A percentile compares a stretch with the other conserved stretches of the same genome.
phyloP scores from a whole-genome alignment of 1,284 basidiomycete genomes.

The Inonotus obliquus region DNA sequence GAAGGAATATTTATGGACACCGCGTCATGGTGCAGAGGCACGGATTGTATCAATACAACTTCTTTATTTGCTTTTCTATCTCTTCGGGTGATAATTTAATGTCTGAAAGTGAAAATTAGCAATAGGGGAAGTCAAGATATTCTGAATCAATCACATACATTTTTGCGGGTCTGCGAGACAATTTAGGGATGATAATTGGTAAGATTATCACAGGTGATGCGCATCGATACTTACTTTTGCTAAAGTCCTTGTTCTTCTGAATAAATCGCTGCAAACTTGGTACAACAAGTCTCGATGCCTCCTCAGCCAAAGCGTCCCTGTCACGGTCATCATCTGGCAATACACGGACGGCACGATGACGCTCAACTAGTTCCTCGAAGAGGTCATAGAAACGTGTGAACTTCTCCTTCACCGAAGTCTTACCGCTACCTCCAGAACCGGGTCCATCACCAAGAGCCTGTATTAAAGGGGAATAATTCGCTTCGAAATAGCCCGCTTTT shows the following conservation, averaged over 20 bases:
- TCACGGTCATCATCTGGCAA: slow-evolving; percentile 64
- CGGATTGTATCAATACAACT: slow-evolving; percentile 1
- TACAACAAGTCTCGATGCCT: slow-evolving; percentile 69
- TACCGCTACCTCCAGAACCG: slow-evolving; percentile 44
- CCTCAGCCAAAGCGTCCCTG: slow-evolving; percentile 55
- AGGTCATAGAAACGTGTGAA: slow-evolving; percentile 75
- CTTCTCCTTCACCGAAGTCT: slow-evolving; percentile 69
- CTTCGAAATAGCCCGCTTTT: slow-evolving; percentile 76
- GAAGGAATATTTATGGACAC: no score
- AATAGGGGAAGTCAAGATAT: not conserved
- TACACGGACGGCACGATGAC: slow-evolving; percentile 63
- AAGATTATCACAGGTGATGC: not conserved
- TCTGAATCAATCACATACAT: slow-evolving; percentile 44
- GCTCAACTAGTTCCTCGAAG: slow-evolving; percentile 69
- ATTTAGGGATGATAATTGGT: not conserved
- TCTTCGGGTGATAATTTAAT: slow-evolving; percentile 75
- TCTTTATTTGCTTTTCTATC: slow-evolving; percentile 64
- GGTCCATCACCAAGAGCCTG: slow-evolving; percentile 66
- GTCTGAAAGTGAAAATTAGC: slow-evolving; percentile 39
- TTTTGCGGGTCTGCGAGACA: slow-evolving; percentile 66
- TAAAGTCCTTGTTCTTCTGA: slow-evolving; percentile 76
- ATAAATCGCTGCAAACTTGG: slow-evolving; percentile 68
- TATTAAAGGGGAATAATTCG: slow-evolving; percentile 73
- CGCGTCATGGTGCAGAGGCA: no score
- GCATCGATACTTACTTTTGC: slow-evolving; percentile 58